Base-by-base conservation (phyloP, 768 basidiomycete genomes). In the Leccinum boreale region DNA sequence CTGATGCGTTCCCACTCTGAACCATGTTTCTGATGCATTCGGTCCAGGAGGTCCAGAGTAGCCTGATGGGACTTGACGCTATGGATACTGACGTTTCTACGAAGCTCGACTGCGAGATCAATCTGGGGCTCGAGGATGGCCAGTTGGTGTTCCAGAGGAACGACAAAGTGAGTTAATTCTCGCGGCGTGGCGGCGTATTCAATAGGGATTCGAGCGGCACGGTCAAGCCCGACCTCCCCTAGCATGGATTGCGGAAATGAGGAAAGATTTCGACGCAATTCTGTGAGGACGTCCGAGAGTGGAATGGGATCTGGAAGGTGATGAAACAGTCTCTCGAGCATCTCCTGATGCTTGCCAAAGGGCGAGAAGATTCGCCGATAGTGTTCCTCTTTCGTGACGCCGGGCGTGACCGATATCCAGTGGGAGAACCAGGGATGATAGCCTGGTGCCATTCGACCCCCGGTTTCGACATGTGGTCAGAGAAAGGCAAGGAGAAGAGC, bases 391-490 rank as follows among this genome's bases (percentile, higher is more conserved):
- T 88, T 94, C 21, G 81, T 77, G 28, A 70, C 58, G 9, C 46
- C 62, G 14, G 72, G 66, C 50, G 63, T 69, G 55, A 81, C 65
- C 29, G 88, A 81, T 65, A 97, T 91, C 60, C 79, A 79, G 71
- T 97, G 85, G 3, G 87, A 81, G 73, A 91, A 95, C 96, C 96
- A 98, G 2, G 96, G 96, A 69, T 98, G 96, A 66, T 93, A 86
- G 47, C 95, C 92, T 94, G 65, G n/a, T 50, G 21, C 21, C 49
- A 31, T 54, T 55, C 47, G 33, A 55, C 54, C 51, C 55, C 51
- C 53, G 44, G 48, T 64, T 49, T 14, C 12, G 31, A 33, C 31
- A 5, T 33, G 31, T 5, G 12, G 31, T 58, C 35, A 67, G 50
- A 55, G 42, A 58, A 60, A 45, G 11, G 52, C 55, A 51, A 57